Evolutionary conservation across 768 basidiomycete species (phyloP), one percentile per base, ranked within the genome.

Genomic region (Boletus subcaerulescens): DNA sequence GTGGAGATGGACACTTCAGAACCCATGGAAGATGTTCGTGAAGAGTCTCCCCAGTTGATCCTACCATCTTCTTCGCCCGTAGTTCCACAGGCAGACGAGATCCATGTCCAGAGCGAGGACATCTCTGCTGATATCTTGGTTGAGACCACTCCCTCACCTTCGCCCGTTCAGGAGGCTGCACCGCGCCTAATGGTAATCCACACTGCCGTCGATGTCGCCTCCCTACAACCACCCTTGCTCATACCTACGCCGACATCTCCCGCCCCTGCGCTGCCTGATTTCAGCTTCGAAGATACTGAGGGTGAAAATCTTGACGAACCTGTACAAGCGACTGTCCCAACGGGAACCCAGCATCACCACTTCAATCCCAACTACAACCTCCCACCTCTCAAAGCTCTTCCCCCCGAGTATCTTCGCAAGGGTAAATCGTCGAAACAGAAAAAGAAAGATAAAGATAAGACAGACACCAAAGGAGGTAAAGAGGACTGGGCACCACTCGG

Each of bases 401-500:
- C 86, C 15, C 57, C 75, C 0, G 84, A 86, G 54, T 82, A 77
- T 63, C 68, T 76, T 20, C 77, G 80, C 39, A 81, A 77, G 60
- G 69, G 73, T 17, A 82, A 78, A 61, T 67, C 75, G 14, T 69
- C 70, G 5, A 82, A 78, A 53, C 76, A 77, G 44, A 76, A 77
- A 47, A 80, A 83, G 60, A 82, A 78, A 36, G 82, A 82, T 3
- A 78, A 80, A 18, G 73, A 68, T 65, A 83, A 78, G 58, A 71
- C 74, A 17, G 81, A 77, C 58, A 69, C 70, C 22, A 78, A 70
- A 56, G 83, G 83, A 33, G 85, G 74, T 26, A 78, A 71, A 56
- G 84, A 86, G 18, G 89, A 89, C 31, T 85, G 81, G 76, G 60
- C 73, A 20, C 83, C 86, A 10, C 72, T 89, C 67, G 87, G 89